These are phyloP conservation scores for Curvularia verruculosa DNA, from an alignment of 2,329 filamentous ascomycete genomes.

Conservation along the genomic window DNA sequence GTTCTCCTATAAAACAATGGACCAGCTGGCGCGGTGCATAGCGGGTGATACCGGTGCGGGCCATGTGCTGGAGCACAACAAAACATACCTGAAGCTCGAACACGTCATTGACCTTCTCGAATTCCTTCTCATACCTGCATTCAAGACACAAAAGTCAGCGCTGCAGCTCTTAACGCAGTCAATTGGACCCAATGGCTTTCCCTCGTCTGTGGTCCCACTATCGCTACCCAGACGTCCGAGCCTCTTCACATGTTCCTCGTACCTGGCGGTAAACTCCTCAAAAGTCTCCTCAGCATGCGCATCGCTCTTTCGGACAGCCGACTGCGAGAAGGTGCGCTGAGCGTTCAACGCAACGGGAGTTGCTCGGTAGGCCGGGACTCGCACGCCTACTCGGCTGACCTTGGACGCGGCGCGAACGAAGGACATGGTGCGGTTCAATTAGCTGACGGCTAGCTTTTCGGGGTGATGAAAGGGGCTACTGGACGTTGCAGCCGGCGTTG, in stretches of 20 bases:
- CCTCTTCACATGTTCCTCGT: conserved; percentile 50
- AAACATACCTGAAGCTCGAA: conserved; percentile 95
- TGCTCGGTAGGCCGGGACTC: conserved; percentile 44
- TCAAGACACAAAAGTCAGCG: conserved; percentile 35
- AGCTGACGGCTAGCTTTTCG: conserved; percentile 29
- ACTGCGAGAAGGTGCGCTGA: conserved; percentile 58
- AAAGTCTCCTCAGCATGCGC: conserved; percentile 93
- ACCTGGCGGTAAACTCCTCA: conserved; percentile 98
- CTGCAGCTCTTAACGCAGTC: conserved; percentile 27
- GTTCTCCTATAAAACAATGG: not conserved
- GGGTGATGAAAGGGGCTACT: conserved; percentile 22
- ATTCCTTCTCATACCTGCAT: conserved; percentile 97
- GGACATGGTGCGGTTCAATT: conserved; percentile 46
- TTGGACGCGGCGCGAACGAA: conserved; percentile 47
- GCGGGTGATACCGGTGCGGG: conserved; percentile 25
- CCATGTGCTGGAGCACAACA: conserved; percentile 4
- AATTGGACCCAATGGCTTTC: conserved; percentile 39
- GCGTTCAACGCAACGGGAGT: conserved; percentile 42
- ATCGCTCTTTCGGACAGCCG: conserved; percentile 53
- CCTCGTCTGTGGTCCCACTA: conserved; percentile 20
- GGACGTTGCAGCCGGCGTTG: conserved; percentile 31
- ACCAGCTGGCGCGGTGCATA: conserved; percentile 12
- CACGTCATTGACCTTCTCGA: conserved; percentile 95
- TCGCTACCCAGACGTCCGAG: conserved; percentile 18
- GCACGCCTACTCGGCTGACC: conserved; percentile 43